Evolutionary conservation across 306 rosid genomes (phyloP), one percentile per base, ranked within the genome.

Genomic region (Leucaena leucocephala): DNA sequence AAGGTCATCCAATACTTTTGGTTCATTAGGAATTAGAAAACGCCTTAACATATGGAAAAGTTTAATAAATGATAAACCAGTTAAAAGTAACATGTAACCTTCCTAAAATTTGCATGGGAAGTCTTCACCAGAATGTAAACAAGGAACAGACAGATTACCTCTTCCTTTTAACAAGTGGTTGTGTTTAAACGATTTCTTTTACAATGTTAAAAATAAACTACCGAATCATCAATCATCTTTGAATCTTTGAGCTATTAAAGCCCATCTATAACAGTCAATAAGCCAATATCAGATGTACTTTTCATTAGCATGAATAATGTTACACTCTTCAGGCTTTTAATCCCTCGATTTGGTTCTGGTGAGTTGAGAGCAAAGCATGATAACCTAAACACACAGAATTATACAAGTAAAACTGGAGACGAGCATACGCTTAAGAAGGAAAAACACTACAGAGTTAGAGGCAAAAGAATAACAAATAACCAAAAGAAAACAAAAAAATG

Each of bases 121-220:
- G 42, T 14, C 7, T 71, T 63, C 52, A 78, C 42, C 21, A 36
- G 42, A 17, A 52, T 69, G 75, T 59, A 64, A 69, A 35, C 54
- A 69, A 36, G 52, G 49, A 77, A 68, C 50, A 74, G 13, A 52
- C 10, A 62, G 49, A 48, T 36, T 9, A 35, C 57, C 36, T 66
- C 42, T 35, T n/a, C 44, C 44, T 34, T 61, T 33, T 10, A 11
- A 12, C 39, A 61, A 61, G n/a, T 48, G 3, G 50, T 61, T 33
- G 7, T 5, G 40, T 61, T 61, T 34, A n/a, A 34, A 22, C 16
- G 27, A 59, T 22, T 58, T 59, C 39, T 59, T 48, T 34, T 15
- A 34, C 74, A n/a, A 46, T 71, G 7, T 52, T 54, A 14, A 67
- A 67, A 40, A 77, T 48, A 17, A 76, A 57, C 55, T 76, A 62